phyloP scores from a whole-genome alignment of 768 basidiomycete species.

The Roridomyces roridus region DNA sequence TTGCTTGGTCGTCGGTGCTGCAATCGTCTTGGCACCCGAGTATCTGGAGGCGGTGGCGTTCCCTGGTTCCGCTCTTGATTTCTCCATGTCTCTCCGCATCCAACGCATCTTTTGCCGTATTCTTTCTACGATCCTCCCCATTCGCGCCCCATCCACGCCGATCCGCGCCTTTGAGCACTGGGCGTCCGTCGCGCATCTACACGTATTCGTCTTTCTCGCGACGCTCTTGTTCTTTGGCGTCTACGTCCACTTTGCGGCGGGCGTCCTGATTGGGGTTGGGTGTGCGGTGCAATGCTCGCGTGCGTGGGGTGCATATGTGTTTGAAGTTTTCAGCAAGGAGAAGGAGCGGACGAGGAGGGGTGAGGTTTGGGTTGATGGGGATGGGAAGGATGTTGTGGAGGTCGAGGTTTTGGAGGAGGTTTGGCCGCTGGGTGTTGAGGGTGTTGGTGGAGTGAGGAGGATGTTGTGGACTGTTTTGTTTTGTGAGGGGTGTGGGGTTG shows the following conservation, averaged over 20 bases:
- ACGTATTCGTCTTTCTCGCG: conserved; percentile 18
- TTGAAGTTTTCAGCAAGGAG: not conserved
- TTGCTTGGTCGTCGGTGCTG: conserved; percentile 15
- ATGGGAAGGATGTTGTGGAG: not conserved
- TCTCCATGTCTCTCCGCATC: not conserved
- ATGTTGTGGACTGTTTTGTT: conserved; percentile 15
- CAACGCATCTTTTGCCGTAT: not conserved
- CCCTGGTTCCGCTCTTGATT: conserved; percentile 4
- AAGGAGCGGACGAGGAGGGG: too few species aligned
- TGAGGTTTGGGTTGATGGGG: not conserved
- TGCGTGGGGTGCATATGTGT: conserved; percentile 17
- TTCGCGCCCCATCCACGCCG: conserved; percentile 1
- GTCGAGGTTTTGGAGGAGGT: too few species aligned
- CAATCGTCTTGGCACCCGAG: conserved; percentile 13
- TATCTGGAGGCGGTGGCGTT: conserved; percentile 10
- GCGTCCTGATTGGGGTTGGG: conserved; percentile 3
- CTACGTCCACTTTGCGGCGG: conserved; percentile 3
- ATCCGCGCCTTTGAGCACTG: conserved; percentile 21
- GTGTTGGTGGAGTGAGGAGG: conserved; percentile 15
- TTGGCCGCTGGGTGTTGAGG: not conserved
- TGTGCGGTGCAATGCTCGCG: not conserved
- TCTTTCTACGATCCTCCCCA: conserved; percentile 8
- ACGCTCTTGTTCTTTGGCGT: conserved; percentile 6
- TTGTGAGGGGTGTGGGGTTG: conserved; percentile 14
- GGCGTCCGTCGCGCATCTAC: conserved; percentile 22